Conservation (phyloP, 2,329 filamentous ascomycete species). For the Hypomyces rosellus region DNA sequence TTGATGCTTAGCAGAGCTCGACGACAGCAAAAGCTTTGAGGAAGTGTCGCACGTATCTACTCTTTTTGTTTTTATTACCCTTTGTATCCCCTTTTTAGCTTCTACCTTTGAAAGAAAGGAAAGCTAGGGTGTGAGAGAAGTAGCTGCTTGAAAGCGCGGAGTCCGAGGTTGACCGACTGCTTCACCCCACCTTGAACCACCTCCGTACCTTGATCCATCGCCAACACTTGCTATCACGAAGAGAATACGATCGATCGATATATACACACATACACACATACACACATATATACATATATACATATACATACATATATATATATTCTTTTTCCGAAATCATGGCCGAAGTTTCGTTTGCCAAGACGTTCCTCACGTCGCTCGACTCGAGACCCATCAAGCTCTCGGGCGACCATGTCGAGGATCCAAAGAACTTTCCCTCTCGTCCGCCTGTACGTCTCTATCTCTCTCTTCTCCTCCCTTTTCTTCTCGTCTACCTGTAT, state of each 20-base stretch:
- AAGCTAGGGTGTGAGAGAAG: no score
- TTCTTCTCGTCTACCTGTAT: not conserved
- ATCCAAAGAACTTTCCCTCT: slow-evolving; percentile 70
- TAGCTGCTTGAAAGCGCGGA: not conserved
- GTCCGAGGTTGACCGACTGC: not conserved
- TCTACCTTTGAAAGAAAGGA: no score
- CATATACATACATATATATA: slow-evolving; percentile 13
- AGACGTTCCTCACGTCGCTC: slow-evolving; percentile 72
- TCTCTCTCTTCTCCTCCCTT: not conserved
- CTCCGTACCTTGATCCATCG: not conserved
- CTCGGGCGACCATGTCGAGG: slow-evolving; percentile 83
- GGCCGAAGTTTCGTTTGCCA: slow-evolving; percentile 81
- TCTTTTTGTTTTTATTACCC: no score
- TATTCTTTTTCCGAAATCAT: no score
- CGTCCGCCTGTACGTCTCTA: slow-evolving; percentile 59
- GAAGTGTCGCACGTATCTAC: no score
- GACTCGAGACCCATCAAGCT: slow-evolving; percentile 76
- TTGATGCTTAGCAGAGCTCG: no score
- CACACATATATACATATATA: slow-evolving; percentile 10
- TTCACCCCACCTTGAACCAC: not conserved
- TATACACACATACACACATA: not conserved
- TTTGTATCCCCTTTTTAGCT: no score
- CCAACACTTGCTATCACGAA: not conserved
- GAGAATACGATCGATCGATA: not conserved
- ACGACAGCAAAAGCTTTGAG: not conserved